Evolutionary conservation across 306 rosid genomes (phyloP).

Genomic region (Vigna reflexopilosa): DNA sequence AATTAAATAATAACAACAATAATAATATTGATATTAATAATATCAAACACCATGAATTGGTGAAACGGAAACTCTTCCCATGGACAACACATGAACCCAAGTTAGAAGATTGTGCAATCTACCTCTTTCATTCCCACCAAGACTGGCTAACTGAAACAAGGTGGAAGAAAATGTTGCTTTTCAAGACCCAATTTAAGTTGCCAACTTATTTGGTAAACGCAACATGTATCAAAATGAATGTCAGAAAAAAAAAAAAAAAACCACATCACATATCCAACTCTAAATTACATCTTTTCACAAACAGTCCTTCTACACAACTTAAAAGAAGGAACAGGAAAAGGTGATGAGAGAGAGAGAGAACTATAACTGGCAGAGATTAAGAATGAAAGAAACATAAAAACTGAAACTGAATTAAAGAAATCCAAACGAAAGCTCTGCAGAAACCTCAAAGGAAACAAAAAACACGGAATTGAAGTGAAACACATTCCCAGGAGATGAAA

Average conservation of each 20-base stretch:
- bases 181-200: conserved; percentile 45
- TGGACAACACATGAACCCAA: conserved; percentile 50
- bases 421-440: conserved; percentile 35
- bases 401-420: conserved; percentile 23
- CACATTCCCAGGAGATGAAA: conserved; percentile 41
- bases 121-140: background rate
- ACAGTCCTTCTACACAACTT: background rate
- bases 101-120: conserved; percentile 45
- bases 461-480: conserved; percentile 33
- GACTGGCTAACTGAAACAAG: conserved; percentile 45
- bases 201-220: conserved; percentile 46
- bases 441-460: background rate
- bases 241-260: conserved; percentile 24
- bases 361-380: conserved; percentile 1
- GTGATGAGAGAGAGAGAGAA: background rate
- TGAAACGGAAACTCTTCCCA: conserved; percentile 44
- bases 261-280: conserved; percentile 46
- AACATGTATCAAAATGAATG: conserved; percentile 51
- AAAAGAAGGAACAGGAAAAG: background rate
- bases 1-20: background rate
- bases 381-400: background rate
- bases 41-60: conserved; percentile 10
- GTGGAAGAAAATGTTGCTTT: conserved; percentile 46
- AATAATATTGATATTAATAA: background rate
- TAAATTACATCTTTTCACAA: background rate